Evolutionary conservation across 140 eudicot species (phyloP).

Genomic region (Eryngium alpinum): DNA sequence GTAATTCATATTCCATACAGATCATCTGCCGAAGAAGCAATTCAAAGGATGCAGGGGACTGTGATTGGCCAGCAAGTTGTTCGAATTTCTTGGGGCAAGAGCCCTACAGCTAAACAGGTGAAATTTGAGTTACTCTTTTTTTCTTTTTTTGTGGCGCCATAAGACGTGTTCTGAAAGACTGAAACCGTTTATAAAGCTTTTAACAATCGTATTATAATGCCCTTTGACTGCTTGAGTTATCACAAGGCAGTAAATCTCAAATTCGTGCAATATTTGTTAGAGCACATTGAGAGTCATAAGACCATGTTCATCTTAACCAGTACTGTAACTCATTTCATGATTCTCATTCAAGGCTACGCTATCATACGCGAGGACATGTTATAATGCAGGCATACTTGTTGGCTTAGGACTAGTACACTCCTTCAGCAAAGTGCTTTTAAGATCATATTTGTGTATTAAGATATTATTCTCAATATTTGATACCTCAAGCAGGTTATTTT

Average conservation of each 20-base stretch:
- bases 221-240: background rate
- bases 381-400: background rate
- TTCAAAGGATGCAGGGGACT: conserved; percentile 86
- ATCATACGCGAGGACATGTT: background rate
- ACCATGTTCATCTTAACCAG: background rate
- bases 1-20: conserved; percentile 30
- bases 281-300: background rate
- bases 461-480: background rate
- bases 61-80: conserved; percentile 83
- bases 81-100: conserved; percentile 95
- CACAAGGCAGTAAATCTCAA: background rate
- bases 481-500: background rate
- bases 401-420: background rate
- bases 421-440: background rate
- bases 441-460: background rate
- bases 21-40: conserved; percentile 94
- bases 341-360: background rate
- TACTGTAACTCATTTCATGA: background rate
- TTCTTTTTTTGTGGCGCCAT: background rate
- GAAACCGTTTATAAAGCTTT: background rate
- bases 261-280: background rate
- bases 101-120: conserved; percentile 75
- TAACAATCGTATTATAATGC: background rate
- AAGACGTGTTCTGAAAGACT: conserved; percentile 5
- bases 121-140: background rate